These are phyloP conservation scores for Botrytis elliptica DNA, from an alignment of 2,329 filamentous ascomycete species.

Conservation along the genomic window DNA sequence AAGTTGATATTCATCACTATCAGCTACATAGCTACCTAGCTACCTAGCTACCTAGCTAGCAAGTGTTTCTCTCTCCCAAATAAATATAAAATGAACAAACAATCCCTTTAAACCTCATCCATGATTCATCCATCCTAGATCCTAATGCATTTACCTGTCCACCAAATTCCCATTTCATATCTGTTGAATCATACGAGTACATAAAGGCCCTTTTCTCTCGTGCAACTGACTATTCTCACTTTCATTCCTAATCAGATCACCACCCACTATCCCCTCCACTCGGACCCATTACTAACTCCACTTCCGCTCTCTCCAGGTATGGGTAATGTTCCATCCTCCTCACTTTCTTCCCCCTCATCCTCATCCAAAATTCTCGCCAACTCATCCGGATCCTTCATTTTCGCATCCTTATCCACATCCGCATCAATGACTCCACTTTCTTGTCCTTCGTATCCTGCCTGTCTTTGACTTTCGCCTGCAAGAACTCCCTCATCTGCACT, in stretches of 20 bases:
- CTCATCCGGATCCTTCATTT: conserved; percentile 66
- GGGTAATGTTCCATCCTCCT: conserved; percentile 14
- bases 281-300: conserved; percentile 15
- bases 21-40: not conserved
- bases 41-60: not conserved
- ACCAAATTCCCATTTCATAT: not conserved
- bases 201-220: not conserved
- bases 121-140: not conserved
- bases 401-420: conserved; percentile 59
- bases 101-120: not conserved
- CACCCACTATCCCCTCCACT: conserved; percentile 14
- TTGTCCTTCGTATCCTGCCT: conserved; percentile 41
- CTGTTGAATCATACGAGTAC: conserved; percentile 7
- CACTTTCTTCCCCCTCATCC: conserved; percentile 48
- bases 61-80: not conserved
- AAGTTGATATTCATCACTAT: not conserved
- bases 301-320: not conserved
- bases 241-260: not conserved
- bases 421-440: conserved; percentile 48
- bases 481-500: conserved; percentile 63
- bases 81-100: not conserved
- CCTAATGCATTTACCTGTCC: not conserved
- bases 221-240: not conserved
- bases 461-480: conserved; percentile 48
- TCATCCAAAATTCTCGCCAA: conserved; percentile 59